Evolutionary conservation across 208 protist species (phyloP).

Genomic region (Leishmania tropica): DNA sequence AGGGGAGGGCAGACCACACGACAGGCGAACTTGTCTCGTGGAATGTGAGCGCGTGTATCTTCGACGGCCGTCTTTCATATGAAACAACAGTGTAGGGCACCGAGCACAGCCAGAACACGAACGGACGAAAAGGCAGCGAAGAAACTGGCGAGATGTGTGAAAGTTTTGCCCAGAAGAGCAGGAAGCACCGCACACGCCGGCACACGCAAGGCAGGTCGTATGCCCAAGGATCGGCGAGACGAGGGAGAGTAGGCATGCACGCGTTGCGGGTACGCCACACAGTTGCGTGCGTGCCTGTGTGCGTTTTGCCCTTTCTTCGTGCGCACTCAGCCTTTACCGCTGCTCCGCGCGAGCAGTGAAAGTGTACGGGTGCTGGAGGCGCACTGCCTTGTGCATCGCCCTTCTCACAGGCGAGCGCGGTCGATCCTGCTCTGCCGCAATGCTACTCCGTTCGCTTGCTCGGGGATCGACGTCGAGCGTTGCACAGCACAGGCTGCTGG

Average conservation of each 20-base stretch:
- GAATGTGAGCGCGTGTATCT: neutral
- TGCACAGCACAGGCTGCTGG: neutral
- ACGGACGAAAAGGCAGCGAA: too few species aligned
- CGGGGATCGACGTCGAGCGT: too few species aligned
- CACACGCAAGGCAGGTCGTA: neutral
- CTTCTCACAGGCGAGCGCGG: neutral
- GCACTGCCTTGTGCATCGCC: neutral
- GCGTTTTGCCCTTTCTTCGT: neutral
- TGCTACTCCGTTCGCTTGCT: neutral
- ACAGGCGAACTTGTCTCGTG: neutral
- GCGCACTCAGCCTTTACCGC: neutral
- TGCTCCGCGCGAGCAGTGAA: neutral
- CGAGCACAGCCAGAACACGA: too few species aligned
- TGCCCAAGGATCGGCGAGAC: neutral
- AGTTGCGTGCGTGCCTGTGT: neutral
- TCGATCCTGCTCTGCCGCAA: neutral
- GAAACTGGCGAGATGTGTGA: too few species aligned
- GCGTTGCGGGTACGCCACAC: neutral
- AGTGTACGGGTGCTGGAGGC: neutral
- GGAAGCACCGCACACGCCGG: neutral
- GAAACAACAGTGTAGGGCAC: neutral
- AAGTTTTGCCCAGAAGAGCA: too few species aligned
- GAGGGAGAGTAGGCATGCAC: neutral
- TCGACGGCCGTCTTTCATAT: neutral
- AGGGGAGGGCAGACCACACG: neutral